Conservation (phyloP, 768 basidiomycete species). For the Lyophyllum semitale region DNA sequence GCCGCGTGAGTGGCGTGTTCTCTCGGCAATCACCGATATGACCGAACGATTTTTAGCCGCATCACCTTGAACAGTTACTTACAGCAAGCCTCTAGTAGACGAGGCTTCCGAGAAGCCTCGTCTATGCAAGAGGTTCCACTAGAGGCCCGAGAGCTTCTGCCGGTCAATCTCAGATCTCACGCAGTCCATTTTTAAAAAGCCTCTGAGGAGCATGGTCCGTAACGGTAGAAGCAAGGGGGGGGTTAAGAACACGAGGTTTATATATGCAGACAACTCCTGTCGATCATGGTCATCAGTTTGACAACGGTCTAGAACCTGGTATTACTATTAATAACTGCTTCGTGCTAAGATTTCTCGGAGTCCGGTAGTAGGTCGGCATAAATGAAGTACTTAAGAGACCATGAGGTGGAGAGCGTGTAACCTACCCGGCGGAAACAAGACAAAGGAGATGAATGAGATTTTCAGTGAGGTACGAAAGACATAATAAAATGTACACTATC, state of each 20-base stretch:
- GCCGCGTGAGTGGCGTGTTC: too few relatives aligned
- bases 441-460: neutral
- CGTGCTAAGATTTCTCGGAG: neutral
- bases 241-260: conserved; percentile 27
- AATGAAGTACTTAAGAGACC: neutral
- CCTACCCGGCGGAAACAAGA: conserved; percentile 4
- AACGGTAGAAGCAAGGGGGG: conserved; percentile 7
- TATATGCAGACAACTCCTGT: conserved; percentile 13
- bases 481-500: too few relatives aligned
- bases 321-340: conserved; percentile 1
- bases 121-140: too few relatives aligned
- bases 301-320: conserved; percentile 5
- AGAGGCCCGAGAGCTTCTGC: too few relatives aligned
- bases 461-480: conserved; percentile 5
- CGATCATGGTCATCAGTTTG: conserved; percentile 4
- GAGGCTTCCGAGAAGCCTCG: too few relatives aligned
- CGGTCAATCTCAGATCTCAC: too few relatives aligned
- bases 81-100: too few relatives aligned
- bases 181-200: too few relatives aligned
- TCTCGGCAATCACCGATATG: too few relatives aligned
- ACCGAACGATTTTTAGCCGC: too few relatives aligned
- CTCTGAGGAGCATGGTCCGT: too few relatives aligned
- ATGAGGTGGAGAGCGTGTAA: conserved; percentile 6
- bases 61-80: too few relatives aligned
- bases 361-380: neutral